These are phyloP conservation scores for Aspergillus mulundensis DNA, from an alignment of 495 filamentous ascomycete species.

Conservation along the genomic window DNA sequence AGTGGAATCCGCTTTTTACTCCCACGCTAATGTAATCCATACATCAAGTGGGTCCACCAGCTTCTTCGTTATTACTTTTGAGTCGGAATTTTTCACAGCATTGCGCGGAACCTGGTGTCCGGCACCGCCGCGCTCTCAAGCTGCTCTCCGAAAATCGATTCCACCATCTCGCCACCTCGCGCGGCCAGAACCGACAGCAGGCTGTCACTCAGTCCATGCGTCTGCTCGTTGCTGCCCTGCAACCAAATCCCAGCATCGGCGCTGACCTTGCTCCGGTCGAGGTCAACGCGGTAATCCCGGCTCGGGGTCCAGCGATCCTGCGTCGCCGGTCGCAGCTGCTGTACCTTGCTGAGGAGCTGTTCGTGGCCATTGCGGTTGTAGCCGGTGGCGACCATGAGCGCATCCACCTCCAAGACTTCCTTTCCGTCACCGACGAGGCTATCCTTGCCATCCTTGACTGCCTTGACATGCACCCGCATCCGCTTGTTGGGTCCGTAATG, in stretches of 20 bases:
- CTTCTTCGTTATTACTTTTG: neutral
- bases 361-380: slow-evolving; percentile 78
- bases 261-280: slow-evolving; percentile 59
- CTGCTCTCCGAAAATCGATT: slow-evolving; percentile 63
- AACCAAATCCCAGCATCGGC: slow-evolving; percentile 75
- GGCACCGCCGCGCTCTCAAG: slow-evolving; percentile 33
- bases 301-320: slow-evolving; percentile 33
- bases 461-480: slow-evolving; percentile 36
- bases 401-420: slow-evolving; percentile 67
- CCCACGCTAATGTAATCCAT: slow-evolving; percentile 2
- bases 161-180: slow-evolving; percentile 72
- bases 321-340: slow-evolving; percentile 55
- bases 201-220: slow-evolving; percentile 83
- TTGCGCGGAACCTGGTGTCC: slow-evolving; percentile 39
- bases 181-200: slow-evolving; percentile 73
- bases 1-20: neutral
- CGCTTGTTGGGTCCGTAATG: slow-evolving; percentile 42
- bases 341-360: slow-evolving; percentile 63
- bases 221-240: slow-evolving; percentile 90
- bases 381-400: slow-evolving; percentile 82
- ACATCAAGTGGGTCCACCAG: slow-evolving; percentile 2
- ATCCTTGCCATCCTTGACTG: slow-evolving; percentile 22
- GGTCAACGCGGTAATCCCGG: slow-evolving; percentile 72
- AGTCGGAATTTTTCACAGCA: slow-evolving; percentile 27
- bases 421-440: slow-evolving; percentile 34